Percentiles rank a stretch among this genome's conserved stretches.
Evolutionary conservation across 768 basidiomycete genomes (phyloP).

Genomic region (Boletellus ananiceps): DNA sequence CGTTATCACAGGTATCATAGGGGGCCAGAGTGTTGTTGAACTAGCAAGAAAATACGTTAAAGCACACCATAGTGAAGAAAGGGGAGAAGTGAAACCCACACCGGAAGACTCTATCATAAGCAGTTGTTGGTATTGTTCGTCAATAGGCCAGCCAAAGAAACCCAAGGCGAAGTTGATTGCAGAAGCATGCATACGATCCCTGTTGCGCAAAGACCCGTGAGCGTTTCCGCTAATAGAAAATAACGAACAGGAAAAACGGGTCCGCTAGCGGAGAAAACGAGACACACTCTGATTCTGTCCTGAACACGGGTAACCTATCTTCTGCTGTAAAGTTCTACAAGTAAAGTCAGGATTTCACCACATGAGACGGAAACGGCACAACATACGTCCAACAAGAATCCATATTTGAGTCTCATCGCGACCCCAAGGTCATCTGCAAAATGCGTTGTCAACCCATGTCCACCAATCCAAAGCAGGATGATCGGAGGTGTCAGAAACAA

Average conservation of each 20-base stretch:
- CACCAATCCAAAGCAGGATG: background rate
- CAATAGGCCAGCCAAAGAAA: constrained; percentile 72
- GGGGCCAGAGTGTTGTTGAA: constrained; percentile 87
- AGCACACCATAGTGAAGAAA: background rate
- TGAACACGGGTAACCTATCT: constrained; percentile 68
- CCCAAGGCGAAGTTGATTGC: constrained; percentile 67
- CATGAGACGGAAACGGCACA: background rate
- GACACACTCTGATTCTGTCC: constrained; percentile 69
- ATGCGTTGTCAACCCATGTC: background rate
- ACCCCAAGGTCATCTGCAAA: constrained; percentile 57
- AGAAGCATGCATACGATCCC: constrained; percentile 69
- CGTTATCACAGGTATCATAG: constrained; percentile 77
- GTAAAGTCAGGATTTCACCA: constrained; percentile 18
- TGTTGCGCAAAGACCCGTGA: constrained; percentile 21
- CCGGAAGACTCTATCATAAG: constrained; percentile 65
- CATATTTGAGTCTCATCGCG: constrained; percentile 73
- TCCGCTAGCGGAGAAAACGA: background rate
- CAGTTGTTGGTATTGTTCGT: constrained; percentile 69
- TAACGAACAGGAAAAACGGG: background rate
- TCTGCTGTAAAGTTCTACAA: constrained; percentile 54
- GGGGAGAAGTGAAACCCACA: constrained; percentile 36
- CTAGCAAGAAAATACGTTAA: constrained; percentile 24
- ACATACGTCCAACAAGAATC: constrained; percentile 60
- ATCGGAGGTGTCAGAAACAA: background rate
- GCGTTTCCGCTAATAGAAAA: background rate